Percentiles rank a stretch among this genome's conserved stretches.
These are phyloP conservation scores for Chlorella sp. DNA, from an alignment of 139 green algal species.

Conservation along the genomic window DNA sequence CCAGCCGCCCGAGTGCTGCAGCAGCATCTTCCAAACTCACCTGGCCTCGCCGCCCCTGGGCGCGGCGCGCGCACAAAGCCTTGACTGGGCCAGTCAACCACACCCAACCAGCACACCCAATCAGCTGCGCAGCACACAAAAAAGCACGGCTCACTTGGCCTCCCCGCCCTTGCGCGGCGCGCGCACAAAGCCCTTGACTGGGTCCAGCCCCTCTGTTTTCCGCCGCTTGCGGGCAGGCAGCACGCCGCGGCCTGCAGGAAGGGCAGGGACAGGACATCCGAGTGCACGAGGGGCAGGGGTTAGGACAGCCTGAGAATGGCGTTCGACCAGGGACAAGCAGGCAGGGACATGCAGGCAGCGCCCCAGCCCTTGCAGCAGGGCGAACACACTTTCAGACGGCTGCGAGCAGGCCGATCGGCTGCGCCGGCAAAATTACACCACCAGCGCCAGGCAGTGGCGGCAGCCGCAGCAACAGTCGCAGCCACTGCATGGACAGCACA, in stretches of 20 bases:
- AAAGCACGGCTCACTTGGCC: not conserved
- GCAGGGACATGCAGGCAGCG: too few relatives aligned
- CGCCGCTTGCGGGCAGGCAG: constrained; percentile 46
- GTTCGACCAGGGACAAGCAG: not conserved
- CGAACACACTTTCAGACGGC: too few relatives aligned
- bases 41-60: fast-evolving
- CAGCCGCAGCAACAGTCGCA: not conserved
- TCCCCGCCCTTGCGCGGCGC: constrained; percentile 52
- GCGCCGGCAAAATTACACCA: too few relatives aligned
- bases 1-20: too few relatives aligned
- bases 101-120: too few relatives aligned
- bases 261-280: not conserved
- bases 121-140: not conserved
- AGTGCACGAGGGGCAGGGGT: not conserved
- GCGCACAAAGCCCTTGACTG: constrained; percentile 62
- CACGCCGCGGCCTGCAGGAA: constrained; percentile 22
- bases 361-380: too few relatives aligned
- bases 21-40: too few relatives aligned
- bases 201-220: constrained; percentile 50
- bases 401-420: too few relatives aligned
- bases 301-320: not conserved
- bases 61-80: too few relatives aligned
- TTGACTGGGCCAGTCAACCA: not conserved
- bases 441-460: too few relatives aligned
- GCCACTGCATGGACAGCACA: too few relatives aligned